Base-by-base conservation (phyloP, 768 basidiomycete species). In the Hygrocybe punicea region DNA sequence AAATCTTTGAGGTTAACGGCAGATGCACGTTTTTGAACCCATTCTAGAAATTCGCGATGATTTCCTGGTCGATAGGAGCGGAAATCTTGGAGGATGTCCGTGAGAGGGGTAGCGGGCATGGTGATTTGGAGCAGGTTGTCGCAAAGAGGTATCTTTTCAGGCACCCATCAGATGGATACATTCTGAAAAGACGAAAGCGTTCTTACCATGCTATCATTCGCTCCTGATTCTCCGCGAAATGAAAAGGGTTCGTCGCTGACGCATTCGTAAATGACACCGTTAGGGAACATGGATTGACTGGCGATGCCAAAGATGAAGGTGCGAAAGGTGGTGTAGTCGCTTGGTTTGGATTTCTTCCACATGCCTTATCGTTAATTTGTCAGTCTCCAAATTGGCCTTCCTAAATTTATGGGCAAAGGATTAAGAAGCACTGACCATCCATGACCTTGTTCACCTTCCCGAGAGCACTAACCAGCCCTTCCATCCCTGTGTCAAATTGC, bases 241-340 rank as follows among this genome's bases (percentile, higher is more conserved):
- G 58, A 63, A n/a, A 64, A 57, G 2, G 70, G 69, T 54, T 69
- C 62, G 47, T 68, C 68, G 17, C 65, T 63, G 2, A 72, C 68
- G 19, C 71, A 69, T 42, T 67, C 69, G 51, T 72, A 71, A 11
- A 67, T 51, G 29, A 71, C 71, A 17, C 71, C 71, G 13, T 69
- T 55, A 2, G 71, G 70, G 58, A 72, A 71, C 70, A 70, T 69
- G 14, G 64, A 61, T 47, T 68, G 63, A 14, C 65, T 63, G 3
- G 70, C 65, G 25, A 66, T 70, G 36, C 71, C 71, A 50, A 72
- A 71, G 25, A 72, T 72, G 52, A 72, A 72, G 25, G 67, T 68
- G 48, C 71, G 63, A 60, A 72, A 71, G 5, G 66, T 68, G n/a
- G 64, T 62, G 57, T 72, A 72, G 21, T 67, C 49, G 11, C 8